Conservation (phyloP, 805 yeast species). For the Yamadazyma nakazawae region DNA sequence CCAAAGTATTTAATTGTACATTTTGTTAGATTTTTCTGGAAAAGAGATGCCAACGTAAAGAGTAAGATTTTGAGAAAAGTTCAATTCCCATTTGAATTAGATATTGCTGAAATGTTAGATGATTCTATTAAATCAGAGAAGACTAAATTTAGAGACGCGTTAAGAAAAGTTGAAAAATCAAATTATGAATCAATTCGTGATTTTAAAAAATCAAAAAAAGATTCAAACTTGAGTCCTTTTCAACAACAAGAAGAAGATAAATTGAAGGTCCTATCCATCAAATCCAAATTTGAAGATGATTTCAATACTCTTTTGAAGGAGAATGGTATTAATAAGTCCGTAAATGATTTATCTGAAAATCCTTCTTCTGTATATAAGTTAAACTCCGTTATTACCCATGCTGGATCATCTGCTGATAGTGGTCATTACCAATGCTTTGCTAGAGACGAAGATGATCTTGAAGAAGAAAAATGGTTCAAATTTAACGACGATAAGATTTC, state of each 20-base stretch:
- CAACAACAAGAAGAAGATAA: constrained; percentile 56
- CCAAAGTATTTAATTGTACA: constrained; percentile 89
- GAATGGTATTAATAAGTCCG: constrained; percentile 16
- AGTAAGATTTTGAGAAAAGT: constrained; percentile 93
- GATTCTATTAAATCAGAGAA: constrained; percentile 68
- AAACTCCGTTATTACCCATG: constrained; percentile 82
- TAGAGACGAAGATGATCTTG: constrained; percentile 60
- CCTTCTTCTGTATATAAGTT: constrained; percentile 87
- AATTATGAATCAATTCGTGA: constrained; percentile 70
- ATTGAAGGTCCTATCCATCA: constrained; percentile 45
- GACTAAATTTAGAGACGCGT: constrained; percentile 68
- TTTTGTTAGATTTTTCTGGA: constrained; percentile 95
- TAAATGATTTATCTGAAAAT: constrained; percentile 58
- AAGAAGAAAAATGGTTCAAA: constrained; percentile 84
- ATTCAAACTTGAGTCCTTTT: constrained; percentile 38
- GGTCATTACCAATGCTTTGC: constrained; percentile 96
- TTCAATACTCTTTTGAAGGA: constrained; percentile 43
- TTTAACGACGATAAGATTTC: constrained; percentile 91
- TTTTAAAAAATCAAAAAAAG: constrained; percentile 55
- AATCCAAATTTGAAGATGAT: constrained; percentile 50
- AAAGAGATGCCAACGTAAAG: constrained; percentile 83
- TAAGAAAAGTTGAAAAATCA: constrained; percentile 72
- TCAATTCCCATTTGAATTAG: constrained; percentile 90
- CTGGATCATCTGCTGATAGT: constrained; percentile 93
- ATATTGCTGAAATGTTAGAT: constrained; percentile 79